Evolutionary conservation across 1,284 basidiomycete species (phyloP).

Genomic region (Fomes fomentarius): DNA sequence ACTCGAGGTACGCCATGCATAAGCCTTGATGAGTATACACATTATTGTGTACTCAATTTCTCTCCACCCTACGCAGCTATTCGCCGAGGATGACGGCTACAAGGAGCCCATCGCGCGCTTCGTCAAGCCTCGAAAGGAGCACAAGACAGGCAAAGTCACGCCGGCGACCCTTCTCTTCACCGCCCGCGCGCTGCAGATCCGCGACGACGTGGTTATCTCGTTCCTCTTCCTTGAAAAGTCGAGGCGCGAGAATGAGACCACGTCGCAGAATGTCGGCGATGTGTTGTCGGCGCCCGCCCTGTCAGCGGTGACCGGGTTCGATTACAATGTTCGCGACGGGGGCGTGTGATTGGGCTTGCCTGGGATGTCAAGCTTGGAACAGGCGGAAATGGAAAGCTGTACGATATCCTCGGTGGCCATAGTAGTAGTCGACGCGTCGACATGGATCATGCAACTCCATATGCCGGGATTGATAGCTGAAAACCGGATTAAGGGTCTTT

Average conservation of each 20-base stretch:
- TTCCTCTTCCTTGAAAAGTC: slow-evolving; percentile 43
- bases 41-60: no score
- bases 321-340: slow-evolving; percentile 5
- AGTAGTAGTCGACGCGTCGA: no score
- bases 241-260: slow-evolving; percentile 24
- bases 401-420: no score
- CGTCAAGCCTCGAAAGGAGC: slow-evolving; percentile 33
- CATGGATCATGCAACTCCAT: no score
- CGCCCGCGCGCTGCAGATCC: slow-evolving; percentile 37
- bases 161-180: slow-evolving; percentile 39
- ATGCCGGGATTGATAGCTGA: no score
- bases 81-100: slow-evolving; percentile 34
- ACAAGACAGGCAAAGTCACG: slow-evolving; percentile 19
- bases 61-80: slow-evolving; percentile 38
- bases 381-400: no score
- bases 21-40: no score
- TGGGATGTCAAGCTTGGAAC: no score
- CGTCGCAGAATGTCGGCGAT: slow-evolving; percentile 19
- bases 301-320: slow-evolving; percentile 3
- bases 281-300: slow-evolving; percentile 10
- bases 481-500: no score
- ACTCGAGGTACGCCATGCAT: slow-evolving; percentile 42
- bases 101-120: slow-evolving; percentile 41
- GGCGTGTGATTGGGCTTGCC: neutral
- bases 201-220: slow-evolving; percentile 41